phyloP scores from a whole-genome alignment of 306 rosid species.

The Hylodesmum podocarpum region DNA sequence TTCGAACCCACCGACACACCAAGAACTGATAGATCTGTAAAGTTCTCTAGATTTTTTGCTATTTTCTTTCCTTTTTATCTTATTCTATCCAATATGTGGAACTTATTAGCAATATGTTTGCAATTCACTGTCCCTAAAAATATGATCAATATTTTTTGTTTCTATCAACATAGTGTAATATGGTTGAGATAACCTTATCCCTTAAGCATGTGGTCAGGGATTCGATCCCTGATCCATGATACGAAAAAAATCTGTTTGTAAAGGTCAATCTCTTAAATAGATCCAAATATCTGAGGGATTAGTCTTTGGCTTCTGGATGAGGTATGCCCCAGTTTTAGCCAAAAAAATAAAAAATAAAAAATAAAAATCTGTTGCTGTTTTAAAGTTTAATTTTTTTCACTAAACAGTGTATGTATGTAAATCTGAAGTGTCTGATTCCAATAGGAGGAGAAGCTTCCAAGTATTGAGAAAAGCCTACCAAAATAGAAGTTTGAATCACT shows the following conservation, averaged over 20 bases:
- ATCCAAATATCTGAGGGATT: too few relatives aligned
- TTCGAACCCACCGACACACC: slow-evolving; percentile 91
- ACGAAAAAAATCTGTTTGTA: too few relatives aligned
- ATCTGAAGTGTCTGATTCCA: background rate
- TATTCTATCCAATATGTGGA: slow-evolving; percentile 18
- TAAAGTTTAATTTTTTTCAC: background rate
- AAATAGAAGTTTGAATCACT: background rate
- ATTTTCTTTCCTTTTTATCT: background rate
- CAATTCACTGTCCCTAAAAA: slow-evolving; percentile 2
- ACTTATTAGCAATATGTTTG: slow-evolving; percentile 3
- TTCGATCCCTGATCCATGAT: too few relatives aligned
- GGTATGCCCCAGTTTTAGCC: too few relatives aligned
- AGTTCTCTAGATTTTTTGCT: slow-evolving; percentile 26
- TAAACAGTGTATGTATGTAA: background rate
- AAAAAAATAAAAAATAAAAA: too few relatives aligned
- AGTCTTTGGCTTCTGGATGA: too few relatives aligned
- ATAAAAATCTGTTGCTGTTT: background rate
- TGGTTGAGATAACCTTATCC: too few relatives aligned
- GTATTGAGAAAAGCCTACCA: background rate
- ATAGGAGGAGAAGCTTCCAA: background rate
- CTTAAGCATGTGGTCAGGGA: too few relatives aligned
- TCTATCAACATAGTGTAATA: too few relatives aligned
- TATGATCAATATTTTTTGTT: slow-evolving; percentile 4
- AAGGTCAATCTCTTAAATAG: too few relatives aligned
- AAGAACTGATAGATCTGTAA: slow-evolving; percentile 96